Evolutionary conservation across 345 rosid genomes (phyloP).

Genomic region (Erucastrum elatum): DNA sequence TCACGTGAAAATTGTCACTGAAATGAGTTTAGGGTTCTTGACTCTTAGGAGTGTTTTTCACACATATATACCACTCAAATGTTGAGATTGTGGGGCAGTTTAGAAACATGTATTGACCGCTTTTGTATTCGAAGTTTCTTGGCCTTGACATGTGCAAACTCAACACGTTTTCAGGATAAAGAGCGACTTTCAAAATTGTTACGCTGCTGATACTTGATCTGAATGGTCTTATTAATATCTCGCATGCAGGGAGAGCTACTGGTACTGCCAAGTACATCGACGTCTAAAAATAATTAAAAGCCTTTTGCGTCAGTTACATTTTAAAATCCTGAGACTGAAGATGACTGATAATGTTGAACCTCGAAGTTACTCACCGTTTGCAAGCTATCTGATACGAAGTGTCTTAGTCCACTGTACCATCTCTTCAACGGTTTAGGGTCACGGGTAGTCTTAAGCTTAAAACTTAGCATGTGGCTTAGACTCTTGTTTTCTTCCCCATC

Average conservation of each 20-base stretch:
- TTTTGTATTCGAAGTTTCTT: conserved; percentile 68
- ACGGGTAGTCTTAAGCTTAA: conserved; percentile 65
- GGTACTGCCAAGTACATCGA: conserved; percentile 79
- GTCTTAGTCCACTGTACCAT: conserved; percentile 46
- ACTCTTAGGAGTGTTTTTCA: neutral
- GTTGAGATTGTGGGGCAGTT: conserved; percentile 74
- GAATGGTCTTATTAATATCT: conserved; percentile 57
- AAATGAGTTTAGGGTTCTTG: conserved; percentile 8
- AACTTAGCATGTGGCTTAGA: conserved; percentile 63
- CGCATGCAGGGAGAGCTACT: conserved; percentile 48
- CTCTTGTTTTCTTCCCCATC: conserved; percentile 51
- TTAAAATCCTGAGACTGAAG: neutral
- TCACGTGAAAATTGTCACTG: neutral
- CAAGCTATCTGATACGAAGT: conserved; percentile 16
- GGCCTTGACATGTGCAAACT: conserved; percentile 75
- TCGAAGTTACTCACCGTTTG: conserved; percentile 51
- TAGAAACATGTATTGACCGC: conserved; percentile 94
- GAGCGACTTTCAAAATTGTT: conserved; percentile 50
- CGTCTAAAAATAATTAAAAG: conserved; percentile 43
- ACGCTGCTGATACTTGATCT: conserved; percentile 68
- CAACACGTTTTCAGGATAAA: conserved; percentile 76
- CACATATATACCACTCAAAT: conserved; percentile 58
- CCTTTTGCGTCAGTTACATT: neutral
- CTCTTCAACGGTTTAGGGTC: conserved; percentile 50
- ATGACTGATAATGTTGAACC: neutral